Evolutionary conservation across 2,329 filamentous ascomycete genomes (phyloP), one percentile per base, ranked within the genome.

Genomic region (Cercospora sesami): DNA sequence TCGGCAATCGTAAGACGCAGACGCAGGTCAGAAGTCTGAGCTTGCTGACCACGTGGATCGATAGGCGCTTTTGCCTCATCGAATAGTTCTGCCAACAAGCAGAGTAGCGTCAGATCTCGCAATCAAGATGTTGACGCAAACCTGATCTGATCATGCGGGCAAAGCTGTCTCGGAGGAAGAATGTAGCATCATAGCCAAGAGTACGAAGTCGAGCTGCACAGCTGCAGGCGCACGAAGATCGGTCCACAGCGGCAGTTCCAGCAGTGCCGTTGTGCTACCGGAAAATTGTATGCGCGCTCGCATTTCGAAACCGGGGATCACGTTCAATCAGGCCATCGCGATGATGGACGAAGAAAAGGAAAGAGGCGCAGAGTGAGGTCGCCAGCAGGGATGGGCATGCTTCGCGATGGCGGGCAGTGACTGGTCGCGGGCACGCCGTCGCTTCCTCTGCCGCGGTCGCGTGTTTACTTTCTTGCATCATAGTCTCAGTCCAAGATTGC

Each of bases 391-490:
- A 68, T 68, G 21, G 61, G 58, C 30, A 65, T 60, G 16, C 66
- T 21, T 53, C 18, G 48, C 18, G 18, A 21, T 1, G 53, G 53
- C 21, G 53, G 23, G 53, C 23, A 28, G 53, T 57, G 42, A 48
- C 42, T 18, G 53, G 53, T 57, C 14, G 53, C 28, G 23, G 53
- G 14, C 21, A 14, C 18, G 48, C 48, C 48, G 36, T 39, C 48
- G 48, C 48, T 23, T 53, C 48, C 36, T 63, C 30, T 53, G 42
- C 61, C 61, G 53, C 57, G 63, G 55, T 45, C 63, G n/a, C 39
- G 16, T 64, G 63, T 64, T 48, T 64, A 59, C 63, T 59, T 58
- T 58, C 51, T 64, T 64, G 63, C 63, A 64, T 65, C 63, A 65
- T 65, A 21, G 55, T 59, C 55, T 59, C 55, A 58, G 16, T n/a